Evolutionary conservation across 140 eudicot species (phyloP), one percentile per base, ranked within the genome.

Genomic region (Anethum foeniculum): DNA sequence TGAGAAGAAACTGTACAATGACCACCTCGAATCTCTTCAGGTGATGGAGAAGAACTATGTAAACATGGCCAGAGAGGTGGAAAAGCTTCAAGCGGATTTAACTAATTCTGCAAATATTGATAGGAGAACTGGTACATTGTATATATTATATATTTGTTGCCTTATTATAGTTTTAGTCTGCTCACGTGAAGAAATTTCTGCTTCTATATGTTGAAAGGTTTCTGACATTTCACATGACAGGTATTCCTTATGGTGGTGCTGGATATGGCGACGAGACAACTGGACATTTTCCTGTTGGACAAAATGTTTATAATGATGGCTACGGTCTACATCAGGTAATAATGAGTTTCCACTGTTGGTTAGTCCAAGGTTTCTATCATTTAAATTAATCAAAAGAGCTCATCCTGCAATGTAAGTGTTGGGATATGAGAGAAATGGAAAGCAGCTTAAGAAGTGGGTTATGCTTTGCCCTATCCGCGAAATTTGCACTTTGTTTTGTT

Each of bases 1-100:
- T 79, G 99, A 95, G 88, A 92, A 88, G 91, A 93, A 92, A 72
- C 69, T 92, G 60, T 95, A 88, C 88, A 87, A 81, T 32, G 99
- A 95, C 46, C 99, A 95, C 83, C 93, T 95, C 72, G 99, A 95
- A 86, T 89, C 97, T 76, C 99, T 95, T 84, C 97, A 95, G 84
- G 97, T 87, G 86, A 95, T 95, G 99, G 96, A 95, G 82, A 92
- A 95, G 89, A 93, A 93, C 83, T 95, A 95, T 77, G 85, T 88
- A 88, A 88, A 91, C 68, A 95, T 95, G 99, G 93, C 97, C 41
- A 86, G 86, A 44, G 99, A 95, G 90, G 96, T 95, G 88, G 97
- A 93, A 83, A 95, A 91, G 88, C 97, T 95, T 44, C 93, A 96
- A 12, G 90, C 91, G 23, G 93, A 89, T 77, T 84, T 95, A 76